phyloP scores from a whole-genome alignment of 169 alveolate genomes.

The Eimeria acervulina region DNA sequence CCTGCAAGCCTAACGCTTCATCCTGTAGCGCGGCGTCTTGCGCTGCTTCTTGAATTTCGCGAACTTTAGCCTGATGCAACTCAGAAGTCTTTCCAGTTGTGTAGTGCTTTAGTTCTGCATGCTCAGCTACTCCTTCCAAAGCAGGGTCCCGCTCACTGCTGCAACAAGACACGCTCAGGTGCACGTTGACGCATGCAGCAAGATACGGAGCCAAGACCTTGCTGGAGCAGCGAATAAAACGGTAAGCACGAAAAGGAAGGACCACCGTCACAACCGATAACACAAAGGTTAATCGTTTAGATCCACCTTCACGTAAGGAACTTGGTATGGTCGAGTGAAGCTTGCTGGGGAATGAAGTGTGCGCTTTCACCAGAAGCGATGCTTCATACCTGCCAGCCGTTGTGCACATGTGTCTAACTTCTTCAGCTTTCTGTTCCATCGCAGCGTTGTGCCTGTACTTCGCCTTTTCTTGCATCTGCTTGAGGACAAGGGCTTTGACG shows the following conservation, averaged over 20 bases:
- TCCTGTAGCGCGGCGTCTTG: conserved; percentile 77
- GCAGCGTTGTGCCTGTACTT: conserved; percentile 62
- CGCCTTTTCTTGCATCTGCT: conserved; percentile 75
- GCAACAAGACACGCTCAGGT: conserved; percentile 11
- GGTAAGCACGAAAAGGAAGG: neutral
- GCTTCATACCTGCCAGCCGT: conserved; percentile 29
- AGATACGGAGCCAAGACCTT: neutral
- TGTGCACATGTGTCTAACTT: neutral
- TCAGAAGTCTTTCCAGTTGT: conserved; percentile 28
- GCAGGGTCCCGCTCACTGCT: neutral
- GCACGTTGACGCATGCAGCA: neutral
- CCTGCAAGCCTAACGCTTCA: conserved; percentile 46
- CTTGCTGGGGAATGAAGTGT: neutral
- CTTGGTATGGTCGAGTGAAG: neutral
- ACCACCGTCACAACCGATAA: neutral
- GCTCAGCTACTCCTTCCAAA: neutral
- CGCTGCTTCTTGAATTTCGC: conserved; percentile 67
- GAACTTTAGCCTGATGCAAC: conserved; percentile 57
- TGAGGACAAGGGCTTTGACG: conserved; percentile 40
- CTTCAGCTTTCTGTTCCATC: conserved; percentile 56
- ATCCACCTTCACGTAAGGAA: neutral
- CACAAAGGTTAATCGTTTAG: neutral
- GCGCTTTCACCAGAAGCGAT: neutral
- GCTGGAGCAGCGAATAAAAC: neutral
- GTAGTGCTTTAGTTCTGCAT: neutral